Evolutionary conservation across 1,284 basidiomycete genomes (phyloP), one percentile per base, ranked within the genome.

Genomic region (Moniliella sp.): DNA sequence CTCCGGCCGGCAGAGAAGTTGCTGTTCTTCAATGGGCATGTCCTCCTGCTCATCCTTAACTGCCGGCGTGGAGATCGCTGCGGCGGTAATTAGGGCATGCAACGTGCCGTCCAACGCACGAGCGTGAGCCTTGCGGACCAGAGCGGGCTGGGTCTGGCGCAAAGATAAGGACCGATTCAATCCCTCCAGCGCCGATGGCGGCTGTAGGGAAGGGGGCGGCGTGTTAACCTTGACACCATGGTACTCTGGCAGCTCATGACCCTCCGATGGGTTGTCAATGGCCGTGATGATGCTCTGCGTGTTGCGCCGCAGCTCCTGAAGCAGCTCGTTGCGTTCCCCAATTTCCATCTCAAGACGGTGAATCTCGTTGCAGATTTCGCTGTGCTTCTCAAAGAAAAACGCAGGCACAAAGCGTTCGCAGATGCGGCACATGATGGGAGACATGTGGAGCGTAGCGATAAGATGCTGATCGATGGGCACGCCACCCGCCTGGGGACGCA

Each of bases 331-430:
- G 65, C 77, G 81, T 52, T 84, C 79, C 17, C 71, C 67, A 41
- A 97, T 84, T 63, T 93, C 84, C 25, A 88, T 83, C 63, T 97
- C 91, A 42, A 97, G 69, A 27, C 83, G 75, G 62, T 99, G 91
- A 1, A 83, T 77, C 63, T 94, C 91, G 49, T 76, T 82, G 61
- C 91, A 99, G 7, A 88, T 97, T 65, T 97, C 91, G 67, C 86
- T 94, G 67, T 99, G 91, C 66, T 94, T 94, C 64, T 94, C 91
- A 58, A 99, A 99, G 66, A 88, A 99, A 86, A 91, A 97, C 37
- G 88, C 78, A 2, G 91, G 86, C 34, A 97, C 78, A 50, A 80
- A 76, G 50, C 79, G 75, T 64, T 99, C 91, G 67, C 91, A 99
- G 45, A 99, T 99, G 29, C 91, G 80, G 65, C 91, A 97, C 12